Base-by-base conservation (phyloP, 495 filamentous ascomycete species). In the Bathelium albidoporum region DNA sequence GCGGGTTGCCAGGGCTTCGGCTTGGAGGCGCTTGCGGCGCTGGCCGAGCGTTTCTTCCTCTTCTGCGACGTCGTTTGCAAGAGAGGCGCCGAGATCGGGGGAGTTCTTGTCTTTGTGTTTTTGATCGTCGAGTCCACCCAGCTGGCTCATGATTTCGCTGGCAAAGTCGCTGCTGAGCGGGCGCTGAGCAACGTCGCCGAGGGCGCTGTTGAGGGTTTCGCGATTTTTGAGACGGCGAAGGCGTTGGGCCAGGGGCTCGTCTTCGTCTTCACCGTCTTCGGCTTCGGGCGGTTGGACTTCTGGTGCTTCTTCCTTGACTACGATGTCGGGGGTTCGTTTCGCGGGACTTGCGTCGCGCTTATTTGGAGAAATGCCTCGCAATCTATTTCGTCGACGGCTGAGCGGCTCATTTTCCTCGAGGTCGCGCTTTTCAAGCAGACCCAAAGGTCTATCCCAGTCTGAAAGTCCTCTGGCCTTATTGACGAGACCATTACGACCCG, bases 351-450 rank as follows among this genome's bases (percentile, higher is more conserved):
- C 2, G 49, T 55, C 49, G 26, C 49, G 49, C 49, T 55, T 55
- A 24, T 29, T 55, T 28, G 66, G 64, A 36, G 45, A 41, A 58
- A 79, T 78, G 59, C 88, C 91, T 61, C 84, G 81, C 18, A 98
- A 79, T 65, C 94, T 79, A 32, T 89, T 88, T 39, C 91, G 84
- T 10, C 94, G 86, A 20, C 79, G 78, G 66, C 89, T 91, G 45
- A 98, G 76, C 5, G 94, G 91, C 69, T 98, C 94, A 58, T 88
- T 90, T 67, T 97, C 94, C 73, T 98, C 94, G 65, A 93, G 75
- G 60, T 95, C 84, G 10, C 88, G 83, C 69, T 82, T 83, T 71
- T 92, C 91, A 79, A 98, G 87, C 22, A 98, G 76, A 16, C 94
- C 94, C 24, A 92, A 70, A 0, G 93, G 91, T 20, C 89, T 82